phyloP scores from a whole-genome alignment of 495 filamentous ascomycete genomes.

The Lentithecium fluviatile region DNA sequence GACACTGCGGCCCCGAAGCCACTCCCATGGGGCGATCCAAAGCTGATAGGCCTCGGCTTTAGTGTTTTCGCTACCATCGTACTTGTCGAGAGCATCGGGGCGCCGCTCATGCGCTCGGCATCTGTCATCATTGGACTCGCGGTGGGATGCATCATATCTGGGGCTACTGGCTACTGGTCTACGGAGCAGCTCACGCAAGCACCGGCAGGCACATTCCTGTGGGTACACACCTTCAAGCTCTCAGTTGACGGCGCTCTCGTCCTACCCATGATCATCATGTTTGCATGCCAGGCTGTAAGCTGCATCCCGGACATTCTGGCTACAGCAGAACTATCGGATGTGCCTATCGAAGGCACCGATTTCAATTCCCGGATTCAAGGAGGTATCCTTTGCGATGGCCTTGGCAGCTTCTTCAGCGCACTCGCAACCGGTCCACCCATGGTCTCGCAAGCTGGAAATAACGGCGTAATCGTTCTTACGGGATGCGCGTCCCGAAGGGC shows the following conservation, averaged over 20 bases:
- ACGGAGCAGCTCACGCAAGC: conserved; percentile 36
- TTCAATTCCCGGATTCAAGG: conserved; percentile 40
- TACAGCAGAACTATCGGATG: conserved; percentile 39
- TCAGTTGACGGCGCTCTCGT: conserved; percentile 44
- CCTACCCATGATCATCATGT: conserved; percentile 48
- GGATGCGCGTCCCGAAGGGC: conserved; percentile 48
- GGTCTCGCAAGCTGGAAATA: conserved; percentile 47
- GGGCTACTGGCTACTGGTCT: conserved; percentile 41
- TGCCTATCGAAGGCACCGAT: conserved; percentile 42
- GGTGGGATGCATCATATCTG: conserved; percentile 42
- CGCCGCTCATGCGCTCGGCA: conserved; percentile 45
- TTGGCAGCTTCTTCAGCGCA: conserved; percentile 42
- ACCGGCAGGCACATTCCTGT: conserved; percentile 43
- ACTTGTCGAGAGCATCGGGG: conserved; percentile 43
- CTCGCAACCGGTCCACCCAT: conserved; percentile 45
- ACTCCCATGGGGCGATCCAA: conserved; percentile 24
- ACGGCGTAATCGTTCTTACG: conserved; percentile 46
- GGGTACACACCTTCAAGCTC: conserved; percentile 45
- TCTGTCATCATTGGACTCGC: conserved; percentile 45
- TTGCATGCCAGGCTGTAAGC: conserved; percentile 46
- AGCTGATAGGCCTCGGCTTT: conserved; percentile 45
- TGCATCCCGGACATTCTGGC: conserved; percentile 45
- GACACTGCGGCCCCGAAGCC: conserved; percentile 35
- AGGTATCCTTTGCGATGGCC: conserved; percentile 43
- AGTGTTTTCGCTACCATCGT: conserved; percentile 44